These are phyloP conservation scores for Cajanus cajan DNA, from an alignment of 306 rosid genomes.

Conservation along the genomic window DNA sequence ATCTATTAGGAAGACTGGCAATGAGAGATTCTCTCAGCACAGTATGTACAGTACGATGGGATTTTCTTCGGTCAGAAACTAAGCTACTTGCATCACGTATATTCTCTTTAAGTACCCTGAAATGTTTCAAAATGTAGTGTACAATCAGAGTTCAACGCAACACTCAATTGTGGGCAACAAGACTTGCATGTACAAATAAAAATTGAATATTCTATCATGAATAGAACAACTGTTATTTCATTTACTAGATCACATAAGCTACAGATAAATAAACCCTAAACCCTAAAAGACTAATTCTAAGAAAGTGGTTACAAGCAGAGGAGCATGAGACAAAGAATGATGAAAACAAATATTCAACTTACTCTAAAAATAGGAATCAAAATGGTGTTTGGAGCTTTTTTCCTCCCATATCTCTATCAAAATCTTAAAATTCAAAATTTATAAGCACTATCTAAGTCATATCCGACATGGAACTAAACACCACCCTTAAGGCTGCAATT, in stretches of 20 bases:
- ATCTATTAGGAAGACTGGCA: conserved; percentile 42
- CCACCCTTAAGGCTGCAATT: too few relatives aligned
- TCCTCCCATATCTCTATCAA: too few relatives aligned
- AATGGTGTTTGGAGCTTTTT: too few relatives aligned
- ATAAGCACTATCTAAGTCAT: too few relatives aligned
- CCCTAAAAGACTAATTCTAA: not conserved
- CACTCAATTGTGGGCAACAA: not conserved
- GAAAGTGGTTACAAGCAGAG: not conserved
- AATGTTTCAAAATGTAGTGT: conserved; percentile 27
- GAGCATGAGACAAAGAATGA: not conserved
- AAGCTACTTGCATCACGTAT: conserved; percentile 54
- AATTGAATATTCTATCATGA: not conserved
- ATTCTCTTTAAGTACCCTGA: conserved; percentile 57
- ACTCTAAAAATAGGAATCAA: not conserved
- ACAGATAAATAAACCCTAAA: not conserved
- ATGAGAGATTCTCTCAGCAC: conserved; percentile 37
- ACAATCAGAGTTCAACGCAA: conserved; percentile 6
- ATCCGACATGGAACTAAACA: too few relatives aligned
- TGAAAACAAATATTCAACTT: not conserved
- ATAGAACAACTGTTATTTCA: conserved; percentile 9
- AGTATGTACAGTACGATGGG: conserved; percentile 34
- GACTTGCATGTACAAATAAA: conserved; percentile 17
- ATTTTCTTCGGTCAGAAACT: conserved; percentile 53
- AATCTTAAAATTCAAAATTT: too few relatives aligned
- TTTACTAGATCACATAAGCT: not conserved